Evolutionary conservation across 306 rosid species (phyloP), one percentile per base, ranked within the genome.

Genomic region (Abrus pulchellus): DNA sequence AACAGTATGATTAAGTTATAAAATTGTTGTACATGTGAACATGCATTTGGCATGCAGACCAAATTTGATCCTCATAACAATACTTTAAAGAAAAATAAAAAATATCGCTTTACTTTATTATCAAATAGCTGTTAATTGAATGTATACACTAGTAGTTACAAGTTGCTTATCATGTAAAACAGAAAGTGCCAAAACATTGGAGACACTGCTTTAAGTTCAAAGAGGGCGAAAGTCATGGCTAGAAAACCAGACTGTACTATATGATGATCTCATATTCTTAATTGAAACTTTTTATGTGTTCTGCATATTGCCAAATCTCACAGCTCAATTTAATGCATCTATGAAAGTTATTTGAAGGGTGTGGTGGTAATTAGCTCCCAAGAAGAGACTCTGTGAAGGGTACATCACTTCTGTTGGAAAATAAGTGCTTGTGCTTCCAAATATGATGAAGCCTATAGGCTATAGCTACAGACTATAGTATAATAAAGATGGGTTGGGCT

Each of bases 281-380:
- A 20, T 20, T 20, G 52, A 47, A 47, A 47, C 52, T 47, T 47
- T 47, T 47, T 47, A 0, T 47, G 13, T 47, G 52, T 9, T 20
- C 20, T 20, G 20, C 20, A 20, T 20, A 20, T 20, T 20, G 20
- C 20, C 20, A 20, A 20, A 47, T 20, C 60, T 54, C 10, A 28
- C 0, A 57, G 7, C 64, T 29, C 13, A 57, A 28, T 57, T 8
- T 57, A 57, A 29, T 57, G 64, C 13, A 28, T 36, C 38, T 13
- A 28, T 29, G 59, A 68, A 27, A 68, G 6, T 68, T 45, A 29
- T 68, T 20, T 6, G 0, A 32, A 13, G 62, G 34, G 4, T 34
- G 27, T 27, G 74, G 41, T n/a, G n/a, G 47, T 52, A 14, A 71
- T 71, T 50, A 52, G 76, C 2, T 71, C 48, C 10, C 9, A 20